Base-by-base conservation (phyloP, 441 rosid genomes). In the Adansonia gregorii region DNA sequence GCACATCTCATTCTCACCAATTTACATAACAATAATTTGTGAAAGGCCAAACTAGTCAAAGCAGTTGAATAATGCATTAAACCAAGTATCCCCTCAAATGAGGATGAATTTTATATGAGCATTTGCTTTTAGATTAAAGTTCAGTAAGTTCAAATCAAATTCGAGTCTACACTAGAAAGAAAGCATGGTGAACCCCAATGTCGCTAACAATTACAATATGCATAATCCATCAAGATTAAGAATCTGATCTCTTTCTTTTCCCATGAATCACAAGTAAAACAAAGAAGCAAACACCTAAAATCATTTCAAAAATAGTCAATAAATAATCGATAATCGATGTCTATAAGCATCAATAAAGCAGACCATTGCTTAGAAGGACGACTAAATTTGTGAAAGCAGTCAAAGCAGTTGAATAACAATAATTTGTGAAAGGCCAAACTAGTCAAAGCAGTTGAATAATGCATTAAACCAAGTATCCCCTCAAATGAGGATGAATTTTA, bases 281-380 rank as follows among this genome's bases (percentile, higher is more conserved):
- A 8, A 12, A 65, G 88, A 84, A 81, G 83, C 78, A 88, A 85
- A 89, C 93, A 35, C 39, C 39, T 35, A 35, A 35, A 35, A 35
- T 35, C 39, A 35, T 35, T 35, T 35, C 39, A 35, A 35, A 35
- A 35, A 35, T 35, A 35, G 39, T 35, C 39, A 35, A 35, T 35
- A 35, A 35, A 35, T 35, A 35, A 35, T 35, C 39, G 39, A 35
- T 35, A 35, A 35, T 3, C 39, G 39, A 35, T 35, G 39, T 35
- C 39, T 35, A 35, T 35, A 35, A 35, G 39, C 39, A 35, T 35
- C 39, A 35, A 35, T 35, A 35, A 35, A 35, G 39, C 39, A 35
- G 39, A 35, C 39, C 39, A 4, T 35, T 35, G 39, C 39, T 35
- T 35, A 3, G 39, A 35, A 35, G 39, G 39, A 35, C 39, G 39